phyloP scores from a whole-genome alignment of 768 basidiomycete genomes.

The Psilocybe azurescens region DNA sequence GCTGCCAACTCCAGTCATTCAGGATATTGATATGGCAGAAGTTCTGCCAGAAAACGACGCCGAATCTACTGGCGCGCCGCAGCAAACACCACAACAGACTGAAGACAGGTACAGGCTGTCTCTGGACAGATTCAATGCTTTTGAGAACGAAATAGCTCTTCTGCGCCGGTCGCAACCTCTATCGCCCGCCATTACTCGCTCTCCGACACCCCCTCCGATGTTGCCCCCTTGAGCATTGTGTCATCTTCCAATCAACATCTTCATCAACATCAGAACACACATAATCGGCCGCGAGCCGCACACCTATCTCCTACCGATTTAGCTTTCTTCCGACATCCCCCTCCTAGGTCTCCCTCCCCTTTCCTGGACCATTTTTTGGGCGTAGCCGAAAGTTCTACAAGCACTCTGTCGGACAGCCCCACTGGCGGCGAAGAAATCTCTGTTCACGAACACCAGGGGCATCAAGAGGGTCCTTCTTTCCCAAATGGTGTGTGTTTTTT shows the following conservation, averaged over 20 bases:
- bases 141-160: constrained; percentile 57
- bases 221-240: constrained; percentile 36
- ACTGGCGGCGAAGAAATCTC: neutral
- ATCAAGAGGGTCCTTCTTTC: constrained; percentile 1
- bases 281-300: neutral
- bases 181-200: constrained; percentile 23
- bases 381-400: neutral
- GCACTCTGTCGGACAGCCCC: neutral
- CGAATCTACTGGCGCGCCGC: neutral
- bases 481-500: constrained; percentile 6
- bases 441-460: neutral
- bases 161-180: constrained; percentile 26
- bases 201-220: constrained; percentile 36
- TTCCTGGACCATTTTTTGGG: constrained; percentile 6
- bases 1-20: constrained; percentile 49
- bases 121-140: constrained; percentile 57
- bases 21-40: constrained; percentile 59
- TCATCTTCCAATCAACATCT: neutral
- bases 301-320: neutral
- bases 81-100: constrained; percentile 14
- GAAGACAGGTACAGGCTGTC: constrained; percentile 48
- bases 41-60: constrained; percentile 29
- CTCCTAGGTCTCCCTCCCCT: constrained; percentile 26
- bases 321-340: constrained; percentile 28
- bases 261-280: neutral